These are phyloP conservation scores for Oryza rufipogon DNA, from an alignment of 176 grass and related monocot species.

Conservation along the genomic window DNA sequence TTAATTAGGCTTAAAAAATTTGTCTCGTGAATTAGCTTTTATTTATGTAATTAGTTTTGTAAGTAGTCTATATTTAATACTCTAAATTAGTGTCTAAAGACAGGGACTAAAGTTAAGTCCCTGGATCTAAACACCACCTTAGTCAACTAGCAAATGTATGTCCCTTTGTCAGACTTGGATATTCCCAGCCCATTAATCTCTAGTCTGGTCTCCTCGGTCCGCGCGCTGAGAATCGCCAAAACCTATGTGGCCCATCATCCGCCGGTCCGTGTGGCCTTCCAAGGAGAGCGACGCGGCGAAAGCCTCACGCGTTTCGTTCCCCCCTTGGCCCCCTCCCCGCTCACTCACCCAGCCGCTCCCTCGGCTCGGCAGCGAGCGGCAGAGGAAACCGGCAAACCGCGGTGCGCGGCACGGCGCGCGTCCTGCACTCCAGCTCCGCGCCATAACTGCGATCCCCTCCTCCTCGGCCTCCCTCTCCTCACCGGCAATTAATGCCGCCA, in stretches of 20 bases:
- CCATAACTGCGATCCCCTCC: conserved; percentile 50
- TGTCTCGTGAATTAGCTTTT: no score
- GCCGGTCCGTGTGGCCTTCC: background rate
- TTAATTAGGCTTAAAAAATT: no score
- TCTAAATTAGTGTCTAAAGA: no score
- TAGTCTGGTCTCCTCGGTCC: background rate
- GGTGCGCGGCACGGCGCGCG: background rate
- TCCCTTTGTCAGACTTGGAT: fast-evolving
- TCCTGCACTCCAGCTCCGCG: conserved; percentile 10
- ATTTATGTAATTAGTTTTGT: no score
- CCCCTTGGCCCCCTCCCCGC: background rate
- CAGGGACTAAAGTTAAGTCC: no score
- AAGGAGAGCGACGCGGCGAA: background rate
- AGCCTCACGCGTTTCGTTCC: conserved; percentile 3
- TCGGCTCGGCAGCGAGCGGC: background rate
- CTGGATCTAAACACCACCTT: no score
- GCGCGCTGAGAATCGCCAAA: background rate
- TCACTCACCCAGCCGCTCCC: background rate
- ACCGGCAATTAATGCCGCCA: conserved; percentile 68
- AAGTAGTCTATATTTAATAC: no score
- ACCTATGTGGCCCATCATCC: no score
- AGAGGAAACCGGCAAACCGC: background rate
- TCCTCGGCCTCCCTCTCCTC: conserved; percentile 29
- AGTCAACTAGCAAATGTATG: no score
- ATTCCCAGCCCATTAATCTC: no score